Conservation (phyloP, 768 basidiomycete species). For the Podaxis mareebaensis region DNA sequence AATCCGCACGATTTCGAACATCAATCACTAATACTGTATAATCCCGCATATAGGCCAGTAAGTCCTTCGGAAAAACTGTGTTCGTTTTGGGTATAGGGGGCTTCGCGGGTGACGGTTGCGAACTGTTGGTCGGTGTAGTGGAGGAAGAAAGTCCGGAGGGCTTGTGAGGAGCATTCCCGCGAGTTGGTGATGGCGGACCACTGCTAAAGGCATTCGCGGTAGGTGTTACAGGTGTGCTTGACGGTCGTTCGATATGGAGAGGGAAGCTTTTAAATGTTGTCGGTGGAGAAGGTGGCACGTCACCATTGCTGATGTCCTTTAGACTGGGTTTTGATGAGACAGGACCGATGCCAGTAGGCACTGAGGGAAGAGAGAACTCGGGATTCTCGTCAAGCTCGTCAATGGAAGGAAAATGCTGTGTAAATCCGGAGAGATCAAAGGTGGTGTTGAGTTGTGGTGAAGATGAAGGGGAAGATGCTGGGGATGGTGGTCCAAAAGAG, state of each 20-base stretch:
- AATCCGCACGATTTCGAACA: conserved; percentile 77
- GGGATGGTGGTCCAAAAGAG: conserved; percentile 75
- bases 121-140: conserved; percentile 21
- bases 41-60: conserved; percentile 57
- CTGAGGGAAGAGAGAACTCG: conserved; percentile 47
- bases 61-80: conserved; percentile 56
- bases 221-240: conserved; percentile 70
- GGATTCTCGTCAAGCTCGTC: conserved; percentile 69
- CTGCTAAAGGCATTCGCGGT: conserved; percentile 56
- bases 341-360: conserved; percentile 41
- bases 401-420: conserved; percentile 72
- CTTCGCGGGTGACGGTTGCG: conserved; percentile 36
- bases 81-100: conserved; percentile 55
- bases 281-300: conserved; percentile 30
- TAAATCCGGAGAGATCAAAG: conserved; percentile 54
- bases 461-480: conserved; percentile 60
- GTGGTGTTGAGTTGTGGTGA: conserved; percentile 52
- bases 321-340: conserved; percentile 25
- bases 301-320: conserved; percentile 25
- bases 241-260: conserved; percentile 55
- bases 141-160: conserved; percentile 36
- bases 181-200: conserved; percentile 60
- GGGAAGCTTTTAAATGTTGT: conserved; percentile 38
- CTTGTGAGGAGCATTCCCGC: conserved; percentile 30
- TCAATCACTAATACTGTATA: conserved; percentile 77